A percentile compares a stretch with the other conserved stretches of the same genome.
These are phyloP conservation scores for Volvox africanus DNA, from an alignment of 139 green algal genomes.

Conservation along the genomic window DNA sequence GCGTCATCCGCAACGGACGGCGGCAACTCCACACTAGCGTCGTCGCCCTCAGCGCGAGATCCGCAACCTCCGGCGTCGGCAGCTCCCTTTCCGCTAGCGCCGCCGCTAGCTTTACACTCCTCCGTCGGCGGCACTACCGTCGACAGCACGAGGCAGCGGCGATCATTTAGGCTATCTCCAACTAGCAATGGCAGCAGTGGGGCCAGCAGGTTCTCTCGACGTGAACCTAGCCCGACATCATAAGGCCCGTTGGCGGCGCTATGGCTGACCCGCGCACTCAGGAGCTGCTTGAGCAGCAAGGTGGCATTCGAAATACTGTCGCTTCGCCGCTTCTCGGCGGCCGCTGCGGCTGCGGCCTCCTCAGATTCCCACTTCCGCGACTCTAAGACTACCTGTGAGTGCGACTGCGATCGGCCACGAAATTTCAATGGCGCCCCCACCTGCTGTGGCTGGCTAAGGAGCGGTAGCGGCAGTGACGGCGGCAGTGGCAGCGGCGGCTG, in stretches of 20 bases:
- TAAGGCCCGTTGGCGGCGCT: background rate
- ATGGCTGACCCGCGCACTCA: background rate
- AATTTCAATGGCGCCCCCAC: background rate
- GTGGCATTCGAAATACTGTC: background rate
- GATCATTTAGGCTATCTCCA: background rate
- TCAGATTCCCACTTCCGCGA: background rate
- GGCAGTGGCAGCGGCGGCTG: background rate
- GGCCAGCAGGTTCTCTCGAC: background rate
- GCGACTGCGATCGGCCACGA: background rate
- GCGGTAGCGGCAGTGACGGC: background rate
- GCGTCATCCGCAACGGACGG: constrained; percentile 14
- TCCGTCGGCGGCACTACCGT: background rate
- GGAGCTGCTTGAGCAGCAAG: constrained; percentile 2
- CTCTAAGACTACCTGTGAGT: background rate
- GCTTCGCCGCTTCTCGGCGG: background rate
- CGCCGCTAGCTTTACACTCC: background rate
- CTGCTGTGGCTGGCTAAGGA: background rate
- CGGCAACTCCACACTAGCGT: constrained; percentile 8
- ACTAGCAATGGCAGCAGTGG: constrained; percentile 24
- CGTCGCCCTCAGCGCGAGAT: background rate
- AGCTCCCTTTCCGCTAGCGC: background rate
- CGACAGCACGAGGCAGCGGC: background rate
- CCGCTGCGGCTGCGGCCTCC: background rate
- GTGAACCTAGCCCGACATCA: background rate
- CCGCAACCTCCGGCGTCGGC: background rate